Percentiles rank a stretch among this genome's conserved stretches.
These are phyloP conservation scores for Myxozyma nipponensis DNA, from an alignment of 805 yeast species.

Conservation along the genomic window DNA sequence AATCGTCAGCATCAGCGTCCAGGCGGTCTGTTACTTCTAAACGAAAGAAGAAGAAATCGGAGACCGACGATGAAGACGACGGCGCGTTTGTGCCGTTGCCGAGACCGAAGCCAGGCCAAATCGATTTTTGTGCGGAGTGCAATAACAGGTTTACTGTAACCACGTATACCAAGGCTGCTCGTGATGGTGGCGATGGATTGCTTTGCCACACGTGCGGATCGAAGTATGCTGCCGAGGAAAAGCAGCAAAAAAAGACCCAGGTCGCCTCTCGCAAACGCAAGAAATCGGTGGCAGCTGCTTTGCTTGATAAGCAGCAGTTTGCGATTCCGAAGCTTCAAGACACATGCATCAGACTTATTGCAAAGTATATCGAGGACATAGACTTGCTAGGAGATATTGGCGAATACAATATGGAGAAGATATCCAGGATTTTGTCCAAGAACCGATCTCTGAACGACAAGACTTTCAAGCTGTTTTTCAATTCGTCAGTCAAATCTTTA, in stretches of 20 bases:
- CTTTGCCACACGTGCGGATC: slow-evolving; percentile 66
- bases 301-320: slow-evolving; percentile 65
- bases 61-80: slow-evolving; percentile 22
- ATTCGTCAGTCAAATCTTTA: slow-evolving; percentile 51
- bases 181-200: slow-evolving; percentile 40
- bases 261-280: slow-evolving; percentile 66
- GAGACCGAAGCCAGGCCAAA: slow-evolving; percentile 30
- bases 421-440: slow-evolving; percentile 71
- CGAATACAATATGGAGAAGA: slow-evolving; percentile 59
- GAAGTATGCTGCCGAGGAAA: slow-evolving; percentile 43
- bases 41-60: slow-evolving; percentile 17
- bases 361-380: slow-evolving; percentile 64
- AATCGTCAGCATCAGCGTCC: slow-evolving; percentile 1
- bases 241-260: slow-evolving; percentile 48
- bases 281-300: slow-evolving; percentile 76
- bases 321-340: slow-evolving; percentile 74
- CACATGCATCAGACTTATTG: slow-evolving; percentile 64
- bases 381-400: slow-evolving; percentile 89
- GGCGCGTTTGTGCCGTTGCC: slow-evolving; percentile 6
- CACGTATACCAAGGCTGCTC: slow-evolving; percentile 56
- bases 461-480: slow-evolving; percentile 71
- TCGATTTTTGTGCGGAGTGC: slow-evolving; percentile 63
- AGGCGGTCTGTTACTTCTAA: no score
- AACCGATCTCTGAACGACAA: slow-evolving; percentile 73
- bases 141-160: slow-evolving; percentile 54